These are phyloP conservation scores for Ceratobasidium sp. DNA, from an alignment of 1,284 basidiomycete genomes.

Conservation along the genomic window DNA sequence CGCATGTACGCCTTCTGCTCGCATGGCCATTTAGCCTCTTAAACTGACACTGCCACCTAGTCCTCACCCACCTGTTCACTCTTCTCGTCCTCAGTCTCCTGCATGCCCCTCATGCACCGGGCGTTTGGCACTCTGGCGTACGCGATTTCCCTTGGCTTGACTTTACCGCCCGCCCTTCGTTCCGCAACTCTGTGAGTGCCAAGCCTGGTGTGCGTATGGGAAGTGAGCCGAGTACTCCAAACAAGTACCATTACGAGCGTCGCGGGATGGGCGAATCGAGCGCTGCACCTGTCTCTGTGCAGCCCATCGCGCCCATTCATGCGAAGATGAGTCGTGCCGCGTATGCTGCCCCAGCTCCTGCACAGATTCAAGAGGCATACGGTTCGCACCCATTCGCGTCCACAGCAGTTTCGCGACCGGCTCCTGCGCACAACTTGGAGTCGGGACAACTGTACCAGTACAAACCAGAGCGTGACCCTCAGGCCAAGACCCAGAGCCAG, in stretches of 20 bases:
- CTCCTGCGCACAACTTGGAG: constrained; percentile 11
- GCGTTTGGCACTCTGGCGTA: constrained; percentile 36
- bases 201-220: constrained; percentile 35
- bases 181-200: constrained; percentile 38
- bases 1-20: constrained; percentile 1
- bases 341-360: constrained; percentile 3
- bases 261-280: constrained; percentile 1
- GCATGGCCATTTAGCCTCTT: neutral
- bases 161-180: constrained; percentile 29
- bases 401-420: constrained; percentile 21
- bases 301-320: constrained; percentile 26
- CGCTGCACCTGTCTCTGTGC: constrained; percentile 30
- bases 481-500: constrained; percentile 27
- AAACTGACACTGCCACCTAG: neutral
- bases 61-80: constrained; percentile 34
- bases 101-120: constrained; percentile 28
- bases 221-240: constrained; percentile 36
- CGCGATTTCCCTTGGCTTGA: constrained; percentile 39
- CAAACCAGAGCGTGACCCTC: constrained; percentile 28
- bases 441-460: constrained; percentile 15
- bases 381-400: constrained; percentile 15
- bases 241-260: constrained; percentile 40
- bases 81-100: constrained; percentile 31
- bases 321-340: constrained; percentile 23
- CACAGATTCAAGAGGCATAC: constrained; percentile 7